Evolutionary conservation across 164 flowering plant species (phyloP), one percentile per base, ranked within the genome.

Genomic region (Amborella trichopoda): DNA sequence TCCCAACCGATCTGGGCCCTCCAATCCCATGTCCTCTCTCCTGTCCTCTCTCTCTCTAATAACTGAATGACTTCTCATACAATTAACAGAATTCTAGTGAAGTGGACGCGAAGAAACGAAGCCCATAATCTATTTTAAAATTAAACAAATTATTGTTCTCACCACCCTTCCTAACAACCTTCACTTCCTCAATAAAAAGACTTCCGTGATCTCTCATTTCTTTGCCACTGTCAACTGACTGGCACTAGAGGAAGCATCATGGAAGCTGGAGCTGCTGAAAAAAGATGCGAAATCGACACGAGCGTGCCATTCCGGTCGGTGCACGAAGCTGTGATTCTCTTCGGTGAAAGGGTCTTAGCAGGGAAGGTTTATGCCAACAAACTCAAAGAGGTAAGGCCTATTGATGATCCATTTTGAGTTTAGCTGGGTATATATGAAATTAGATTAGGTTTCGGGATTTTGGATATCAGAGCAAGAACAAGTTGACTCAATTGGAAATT

Each of bases 31-130:
- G n/a, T n/a, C n/a, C n/a, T n/a, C n/a, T n/a, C n/a, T n/a, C n/a
- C n/a, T n/a, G n/a, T n/a, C n/a, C n/a, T n/a, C n/a, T n/a, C n/a
- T n/a, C n/a, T n/a, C n/a, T n/a, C n/a, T n/a, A n/a, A n/a, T n/a
- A n/a, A n/a, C n/a, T n/a, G n/a, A n/a, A n/a, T 24, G 41, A 42
- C 44, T 38, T 65, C 73, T 43, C 32, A 57, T 20, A 62, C 75
- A 61, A 52, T 50, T 49, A 74, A 74, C 69, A 63, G 52, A 63
- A 64, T 49, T 57, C 68, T 61, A 74, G 77, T 77, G 78, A 57
- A 77, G 70, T 77, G 73, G 71, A 77, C 73, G 79, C 79, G 45
- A 77, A 73, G 83, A 62, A 69, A 76, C 37, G 25, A 33, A 58
- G 23, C 40, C 33, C 32, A 41, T 23, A 23, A 2, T 34, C 43